phyloP scores from a whole-genome alignment of 306 rosid genomes.

The Erythrophleum fordii region DNA sequence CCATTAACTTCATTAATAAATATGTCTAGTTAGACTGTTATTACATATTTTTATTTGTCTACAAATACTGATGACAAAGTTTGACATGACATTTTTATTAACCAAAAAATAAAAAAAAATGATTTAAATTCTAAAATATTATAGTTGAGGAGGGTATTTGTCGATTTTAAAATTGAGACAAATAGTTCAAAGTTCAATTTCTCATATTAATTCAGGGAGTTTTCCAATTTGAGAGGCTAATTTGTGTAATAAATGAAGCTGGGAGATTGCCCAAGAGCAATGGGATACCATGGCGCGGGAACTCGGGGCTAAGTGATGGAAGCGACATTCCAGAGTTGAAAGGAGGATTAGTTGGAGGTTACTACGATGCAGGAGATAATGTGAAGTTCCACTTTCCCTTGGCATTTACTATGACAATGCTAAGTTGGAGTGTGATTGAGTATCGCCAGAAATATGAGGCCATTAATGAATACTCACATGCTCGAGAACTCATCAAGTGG shows the following conservation, averaged over 20 bases:
- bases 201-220: too few species aligned
- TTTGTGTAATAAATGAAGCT: constrained; percentile 37
- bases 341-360: constrained; percentile 57
- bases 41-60: too few species aligned
- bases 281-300: constrained; percentile 46
- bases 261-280: constrained; percentile 49
- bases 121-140: too few species aligned
- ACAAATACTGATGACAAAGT: too few species aligned
- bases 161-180: too few species aligned
- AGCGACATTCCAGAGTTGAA: constrained; percentile 24
- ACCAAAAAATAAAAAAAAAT: too few species aligned
- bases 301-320: constrained; percentile 53
- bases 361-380: constrained; percentile 65
- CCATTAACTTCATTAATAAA: too few species aligned
- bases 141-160: too few species aligned
- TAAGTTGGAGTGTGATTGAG: constrained; percentile 57
- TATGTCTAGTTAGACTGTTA: too few species aligned
- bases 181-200: too few species aligned
- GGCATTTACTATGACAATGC: constrained; percentile 56
- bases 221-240: background rate
- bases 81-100: too few species aligned
- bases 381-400: constrained; percentile 61
- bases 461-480: constrained; percentile 41
- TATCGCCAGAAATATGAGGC: background rate
- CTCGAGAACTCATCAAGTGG: constrained; percentile 50